These are phyloP conservation scores for Microdochium trichocladiopsis DNA, from an alignment of 2,329 filamentous ascomycete genomes.

Conservation along the genomic window DNA sequence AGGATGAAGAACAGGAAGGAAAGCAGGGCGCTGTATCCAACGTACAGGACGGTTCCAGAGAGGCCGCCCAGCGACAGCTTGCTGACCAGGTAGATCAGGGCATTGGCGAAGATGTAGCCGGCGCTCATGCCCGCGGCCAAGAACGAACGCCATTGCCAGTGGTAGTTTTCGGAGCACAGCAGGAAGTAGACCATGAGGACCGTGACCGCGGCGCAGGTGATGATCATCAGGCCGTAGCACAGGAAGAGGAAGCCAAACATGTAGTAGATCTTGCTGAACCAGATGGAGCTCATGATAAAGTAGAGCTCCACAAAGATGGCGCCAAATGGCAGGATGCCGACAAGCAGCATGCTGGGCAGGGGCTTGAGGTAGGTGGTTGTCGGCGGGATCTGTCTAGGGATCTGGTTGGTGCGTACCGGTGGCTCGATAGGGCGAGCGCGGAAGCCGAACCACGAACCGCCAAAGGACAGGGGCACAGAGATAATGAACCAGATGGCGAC, in stretches of 20 bases:
- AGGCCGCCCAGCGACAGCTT: conserved; percentile 76
- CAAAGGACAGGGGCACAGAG: conserved; percentile 83
- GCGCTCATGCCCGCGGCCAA: conserved; percentile 85
- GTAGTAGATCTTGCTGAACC: conserved; percentile 99
- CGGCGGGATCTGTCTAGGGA: conserved; percentile 90
- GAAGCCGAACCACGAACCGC: conserved; percentile 91
- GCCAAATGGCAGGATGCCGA: conserved; percentile 87
- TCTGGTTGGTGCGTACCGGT: conserved; percentile 93
- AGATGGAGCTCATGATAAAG: conserved; percentile 99
- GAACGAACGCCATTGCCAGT: conserved; percentile 98
- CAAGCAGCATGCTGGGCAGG: conserved; percentile 83
- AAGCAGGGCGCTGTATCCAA: conserved; percentile 86
- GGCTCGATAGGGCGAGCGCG: conserved; percentile 63
- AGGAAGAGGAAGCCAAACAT: conserved; percentile 99
- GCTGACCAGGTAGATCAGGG: conserved; percentile 83
- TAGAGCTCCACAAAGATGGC: conserved; percentile 98
- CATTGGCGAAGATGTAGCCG: conserved; percentile 86
- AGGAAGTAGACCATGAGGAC: conserved; percentile 94
- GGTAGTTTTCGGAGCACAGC: conserved; percentile 93
- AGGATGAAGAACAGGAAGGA: conserved; percentile 90
- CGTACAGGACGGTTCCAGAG: conserved; percentile 81
- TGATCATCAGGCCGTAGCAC: conserved; percentile 95
- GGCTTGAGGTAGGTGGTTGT: conserved; percentile 76
- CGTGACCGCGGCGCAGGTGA: conserved; percentile 87
- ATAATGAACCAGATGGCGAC: conserved; percentile 96